These are phyloP conservation scores for Dactylellina sp. DNA, from an alignment of 2,329 filamentous ascomycete species.

Conservation along the genomic window DNA sequence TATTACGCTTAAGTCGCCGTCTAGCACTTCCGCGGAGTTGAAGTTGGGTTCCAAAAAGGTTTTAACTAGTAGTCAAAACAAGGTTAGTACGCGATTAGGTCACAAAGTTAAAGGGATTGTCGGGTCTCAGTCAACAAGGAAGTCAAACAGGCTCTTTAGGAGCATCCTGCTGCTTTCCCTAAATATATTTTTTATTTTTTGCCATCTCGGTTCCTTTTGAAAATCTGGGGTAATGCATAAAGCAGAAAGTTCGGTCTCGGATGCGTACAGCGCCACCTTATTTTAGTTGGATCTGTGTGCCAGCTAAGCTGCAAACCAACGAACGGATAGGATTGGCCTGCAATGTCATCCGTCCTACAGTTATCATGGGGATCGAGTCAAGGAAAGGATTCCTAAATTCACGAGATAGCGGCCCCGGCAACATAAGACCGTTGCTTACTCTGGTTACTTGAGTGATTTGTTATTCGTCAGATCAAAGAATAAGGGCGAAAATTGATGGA, in stretches of 20 bases:
- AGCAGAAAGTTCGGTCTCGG: slow-evolving; percentile 54
- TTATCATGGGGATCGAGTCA: slow-evolving; percentile 28
- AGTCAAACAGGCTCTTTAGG: slow-evolving; percentile 18
- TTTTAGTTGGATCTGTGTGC: slow-evolving; percentile 35
- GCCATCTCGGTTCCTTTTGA: slow-evolving; percentile 36
- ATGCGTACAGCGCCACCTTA: slow-evolving; percentile 52
- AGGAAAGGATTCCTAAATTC: slow-evolving; percentile 37
- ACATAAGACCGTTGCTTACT: slow-evolving; percentile 10
- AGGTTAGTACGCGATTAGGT: slow-evolving; percentile 38
- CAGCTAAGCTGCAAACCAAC: slow-evolving; percentile 29
- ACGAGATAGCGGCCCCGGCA: slow-evolving; percentile 35
- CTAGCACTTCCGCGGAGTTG: slow-evolving; percentile 37
- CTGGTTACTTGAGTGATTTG: slow-evolving; percentile 48
- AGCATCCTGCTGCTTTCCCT: slow-evolving; percentile 44
- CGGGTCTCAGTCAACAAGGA: slow-evolving; percentile 12
- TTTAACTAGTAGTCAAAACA: slow-evolving; percentile 38
- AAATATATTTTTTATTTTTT: slow-evolving; percentile 9
- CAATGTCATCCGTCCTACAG: slow-evolving; percentile 44
- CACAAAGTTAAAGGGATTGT: slow-evolving; percentile 5
- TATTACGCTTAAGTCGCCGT: slow-evolving; percentile 37
- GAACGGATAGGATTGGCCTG: slow-evolving; percentile 30
- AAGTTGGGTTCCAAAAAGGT: neutral
- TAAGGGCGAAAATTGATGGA: slow-evolving; percentile 15
- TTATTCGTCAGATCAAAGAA: slow-evolving; percentile 53
- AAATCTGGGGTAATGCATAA: slow-evolving; percentile 57